phyloP scores from a whole-genome alignment of 1,139 yeast genomes.

The Blastobotrys ciferrii region DNA sequence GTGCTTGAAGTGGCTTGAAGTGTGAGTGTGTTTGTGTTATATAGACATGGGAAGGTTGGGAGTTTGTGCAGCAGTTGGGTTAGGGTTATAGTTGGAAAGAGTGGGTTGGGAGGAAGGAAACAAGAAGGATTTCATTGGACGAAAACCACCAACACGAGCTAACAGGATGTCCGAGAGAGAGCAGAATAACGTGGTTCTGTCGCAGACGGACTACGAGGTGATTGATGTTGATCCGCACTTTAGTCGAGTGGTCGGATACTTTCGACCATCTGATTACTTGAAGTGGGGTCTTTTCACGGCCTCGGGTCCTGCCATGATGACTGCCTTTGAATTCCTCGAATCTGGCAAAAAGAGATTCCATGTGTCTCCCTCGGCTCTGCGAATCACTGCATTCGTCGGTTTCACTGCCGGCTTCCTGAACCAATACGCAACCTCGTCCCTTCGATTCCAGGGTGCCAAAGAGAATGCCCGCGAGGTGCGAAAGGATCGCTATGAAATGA shows the following conservation, averaged over 20 bases:
- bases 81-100: neutral
- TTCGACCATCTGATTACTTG: slow-evolving; percentile 65
- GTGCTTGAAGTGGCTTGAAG: too few relatives aligned
- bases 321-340: slow-evolving; percentile 54
- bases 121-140: neutral
- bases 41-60: neutral
- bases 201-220: slow-evolving; percentile 39
- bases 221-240: slow-evolving; percentile 84
- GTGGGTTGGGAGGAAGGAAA: neutral
- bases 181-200: slow-evolving; percentile 33
- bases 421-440: slow-evolving; percentile 60
- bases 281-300: slow-evolving; percentile 63
- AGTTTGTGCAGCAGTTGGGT: neutral
- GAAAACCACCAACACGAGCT: neutral
- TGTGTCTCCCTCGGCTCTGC: slow-evolving; percentile 55
- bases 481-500: slow-evolving; percentile 73
- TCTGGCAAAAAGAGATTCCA: slow-evolving; percentile 56
- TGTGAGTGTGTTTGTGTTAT: too few relatives aligned
- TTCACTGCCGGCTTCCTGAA: slow-evolving; percentile 68
- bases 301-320: slow-evolving; percentile 62
- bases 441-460: slow-evolving; percentile 74
- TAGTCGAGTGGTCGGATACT: slow-evolving; percentile 65
- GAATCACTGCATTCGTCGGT: slow-evolving; percentile 61
- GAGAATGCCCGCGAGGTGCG: slow-evolving; percentile 73
- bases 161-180: slow-evolving; percentile 11